A percentile compares a stretch with the other conserved stretches of the same genome.
phyloP scores from a whole-genome alignment of 768 basidiomycete genomes.

The Collybia sp. region DNA sequence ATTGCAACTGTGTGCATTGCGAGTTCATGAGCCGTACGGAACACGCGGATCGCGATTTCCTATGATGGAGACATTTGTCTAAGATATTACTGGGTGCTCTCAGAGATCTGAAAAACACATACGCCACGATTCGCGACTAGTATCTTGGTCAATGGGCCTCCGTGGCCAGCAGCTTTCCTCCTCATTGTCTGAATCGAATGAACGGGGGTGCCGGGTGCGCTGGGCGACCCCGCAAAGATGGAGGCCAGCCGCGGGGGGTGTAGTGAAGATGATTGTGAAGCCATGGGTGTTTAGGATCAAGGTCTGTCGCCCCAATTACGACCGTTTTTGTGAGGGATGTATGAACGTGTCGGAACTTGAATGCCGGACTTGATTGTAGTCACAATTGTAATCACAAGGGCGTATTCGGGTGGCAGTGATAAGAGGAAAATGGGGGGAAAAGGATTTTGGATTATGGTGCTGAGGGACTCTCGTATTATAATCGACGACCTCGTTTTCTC shows the following conservation, averaged over 20 bases:
- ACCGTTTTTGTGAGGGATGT: not conserved
- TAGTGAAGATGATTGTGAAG: constrained; percentile 36
- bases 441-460: constrained; percentile 7
- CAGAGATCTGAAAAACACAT: constrained; percentile 23
- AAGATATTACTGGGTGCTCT: constrained; percentile 5
- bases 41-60: constrained; percentile 99
- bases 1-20: constrained; percentile 99
- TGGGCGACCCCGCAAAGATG: constrained; percentile 71
- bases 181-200: constrained; percentile 91
- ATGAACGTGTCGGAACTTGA: too few relatives aligned
- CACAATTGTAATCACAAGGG: too few relatives aligned
- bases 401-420: too few relatives aligned
- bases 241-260: constrained; percentile 72
- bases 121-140: constrained; percentile 91
- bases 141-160: constrained; percentile 87
- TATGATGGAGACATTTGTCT: constrained; percentile 24
- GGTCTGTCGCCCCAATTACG: not conserved
- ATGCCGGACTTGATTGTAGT: too few relatives aligned
- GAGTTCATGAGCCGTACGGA: constrained; percentile 96
- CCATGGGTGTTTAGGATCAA: constrained; percentile 28
- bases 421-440: constrained; percentile 2
- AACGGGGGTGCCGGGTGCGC: constrained; percentile 78
- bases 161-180: constrained; percentile 86
- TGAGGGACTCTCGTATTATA: not conserved
- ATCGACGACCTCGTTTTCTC: too few relatives aligned